Base-by-base conservation (phyloP, 2,329 filamentous ascomycete genomes). In the Neonectria magnoliae region DNA sequence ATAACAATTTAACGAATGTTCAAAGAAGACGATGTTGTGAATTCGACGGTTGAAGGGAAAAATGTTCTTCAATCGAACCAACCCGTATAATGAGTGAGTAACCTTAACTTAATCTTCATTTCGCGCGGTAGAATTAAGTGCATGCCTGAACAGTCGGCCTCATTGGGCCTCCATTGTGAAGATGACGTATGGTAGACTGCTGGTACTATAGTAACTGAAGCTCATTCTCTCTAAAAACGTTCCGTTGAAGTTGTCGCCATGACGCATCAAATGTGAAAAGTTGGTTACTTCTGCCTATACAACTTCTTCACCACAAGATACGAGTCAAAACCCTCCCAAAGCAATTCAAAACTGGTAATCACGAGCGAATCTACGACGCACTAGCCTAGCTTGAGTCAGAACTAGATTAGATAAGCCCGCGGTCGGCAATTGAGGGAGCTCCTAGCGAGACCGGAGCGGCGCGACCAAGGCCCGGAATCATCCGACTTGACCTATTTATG, bases 401-500 rank as follows among this genome's bases (percentile, higher is more conserved):
- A 14, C 13, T 2, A 38, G n/a, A 48, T 20, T 22, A 31, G 29
- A 48, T 44, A 57, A 57, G 25, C 54, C 16, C 36, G 11, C 54
- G 20, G 25, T 9, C 9, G 29, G 18, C 11, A 16, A n/a, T 57
- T 47, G 48, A 57, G 60, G 60, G 54, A 57, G 48, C 47, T 42
- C n/a, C 13, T 55, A 62, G 60, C 60, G 60, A 62, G 27, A 48
- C 31, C 27, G 25, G 41, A 54, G 38, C 42, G 44, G 54, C 38
- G 27, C 14, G 38, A 31, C 45, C 18, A 29, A 45, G 45, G 33
- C 29, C 41, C 53, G 20, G 20, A 29, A 22, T 20, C 18, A 29
- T 25, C 29, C 25, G 7, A 29, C 20, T 53, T 57, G 9, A 27
- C 13, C 29, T 57, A 54, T 62, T 62, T 57, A 62, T 53, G 29